Base-by-base conservation (phyloP, 331 rosid species). In the Erythrophleum ivorense region DNA sequence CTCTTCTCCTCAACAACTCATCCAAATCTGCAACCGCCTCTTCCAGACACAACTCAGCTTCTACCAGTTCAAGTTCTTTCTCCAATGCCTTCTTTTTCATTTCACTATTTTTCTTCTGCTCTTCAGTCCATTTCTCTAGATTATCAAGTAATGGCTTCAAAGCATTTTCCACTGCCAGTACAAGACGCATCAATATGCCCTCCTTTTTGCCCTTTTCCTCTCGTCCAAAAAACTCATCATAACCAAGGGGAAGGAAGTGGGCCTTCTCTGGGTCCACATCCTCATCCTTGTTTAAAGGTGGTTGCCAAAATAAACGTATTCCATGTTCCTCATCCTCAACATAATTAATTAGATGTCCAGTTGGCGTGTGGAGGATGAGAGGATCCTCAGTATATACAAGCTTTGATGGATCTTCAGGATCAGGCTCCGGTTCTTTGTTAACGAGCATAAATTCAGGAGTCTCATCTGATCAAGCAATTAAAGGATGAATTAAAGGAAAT, bases 221-320 rank as follows among this genome's bases (percentile, higher is more conserved):
- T 18, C 16, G 52, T 58, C 97, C 98, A 82, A 83, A 93, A 89
- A 91, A 91, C 69, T 95, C 99, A 71, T 91, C 98, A 80, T 75
- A 91, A 70, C 98, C 98, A 66, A 87, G 88, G 73, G 99, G 98
- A 34, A 95, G 91, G 60, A 93, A 91, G 52, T 81, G 82, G 4
- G 71, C 94, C 91, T 90, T 91, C 50, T 88, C 84, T 7, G 91
- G 96, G 72, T 95, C 97, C 66, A 86, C 82, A n/a, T 88, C 93
- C 85, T 91, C 93, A 10, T 87, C 94, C 16, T 83, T 85, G 83
- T 80, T 24, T 78, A 94, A 81, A 75, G 87, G 89, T 40, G 98
- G 99, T 90, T 91, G 98, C 98, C 97, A 95, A 88, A 90, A 95
- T 70, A 95, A 72, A 9, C 97, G 96, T 77, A 95, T 12, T 55